A percentile compares a stretch with the other conserved stretches of the same genome.
Evolutionary conservation across 306 rosid species (phyloP).

Genomic region (Arachis stenosperma): DNA sequence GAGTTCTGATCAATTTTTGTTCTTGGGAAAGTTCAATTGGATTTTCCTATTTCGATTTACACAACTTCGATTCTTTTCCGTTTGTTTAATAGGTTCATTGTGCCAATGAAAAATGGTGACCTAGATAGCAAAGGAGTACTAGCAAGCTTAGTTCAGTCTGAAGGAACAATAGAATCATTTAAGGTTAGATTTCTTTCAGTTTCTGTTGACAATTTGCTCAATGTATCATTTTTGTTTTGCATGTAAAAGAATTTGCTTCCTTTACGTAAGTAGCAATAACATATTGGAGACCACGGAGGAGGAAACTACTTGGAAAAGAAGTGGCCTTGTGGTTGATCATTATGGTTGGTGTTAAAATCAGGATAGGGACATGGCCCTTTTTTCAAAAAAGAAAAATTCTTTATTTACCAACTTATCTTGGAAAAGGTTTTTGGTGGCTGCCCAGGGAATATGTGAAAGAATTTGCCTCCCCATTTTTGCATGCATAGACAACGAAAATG

Average conservation of each 20-base stretch:
- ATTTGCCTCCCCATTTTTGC: no score
- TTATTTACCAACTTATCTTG: no score
- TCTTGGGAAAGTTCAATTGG: conserved; percentile 7
- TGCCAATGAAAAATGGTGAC: conserved; percentile 89
- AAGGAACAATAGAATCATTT: conserved; percentile 84
- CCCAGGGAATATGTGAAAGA: no score
- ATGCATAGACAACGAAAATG: no score
- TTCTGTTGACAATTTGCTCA: conserved; percentile 21
- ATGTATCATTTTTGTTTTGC: conserved; percentile 7
- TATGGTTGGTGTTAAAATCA: no score
- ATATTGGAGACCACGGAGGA: background rate
- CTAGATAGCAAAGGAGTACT: conserved; percentile 85
- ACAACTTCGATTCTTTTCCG: conserved; percentile 22
- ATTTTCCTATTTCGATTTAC: background rate
- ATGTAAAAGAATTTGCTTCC: background rate
- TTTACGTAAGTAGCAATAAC: conserved; percentile 7
- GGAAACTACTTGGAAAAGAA: no score
- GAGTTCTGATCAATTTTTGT: conserved; percentile 19
- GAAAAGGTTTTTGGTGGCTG: no score
- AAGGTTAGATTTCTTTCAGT: conserved; percentile 59
- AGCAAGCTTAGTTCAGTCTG: conserved; percentile 61
- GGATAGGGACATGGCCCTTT: no score
- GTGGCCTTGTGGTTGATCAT: no score
- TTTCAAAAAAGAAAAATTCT: no score
- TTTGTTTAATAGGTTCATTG: conserved; percentile 62